phyloP scores from a whole-genome alignment of 106 monocot species.

The Dendrobium officinale region DNA sequence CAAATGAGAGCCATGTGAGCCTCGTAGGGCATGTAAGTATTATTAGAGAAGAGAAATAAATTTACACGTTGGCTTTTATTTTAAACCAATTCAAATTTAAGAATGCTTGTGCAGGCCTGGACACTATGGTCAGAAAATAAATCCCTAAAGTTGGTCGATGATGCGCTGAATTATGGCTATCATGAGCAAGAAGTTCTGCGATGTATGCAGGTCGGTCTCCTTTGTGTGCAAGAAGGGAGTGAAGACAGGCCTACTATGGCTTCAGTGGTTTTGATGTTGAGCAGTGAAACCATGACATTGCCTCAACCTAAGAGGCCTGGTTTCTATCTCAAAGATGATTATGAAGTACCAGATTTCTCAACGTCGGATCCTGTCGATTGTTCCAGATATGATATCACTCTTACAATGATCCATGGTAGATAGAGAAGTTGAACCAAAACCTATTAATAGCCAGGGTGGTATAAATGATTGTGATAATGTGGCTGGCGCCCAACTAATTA shows the following conservation, averaged over 20 bases:
- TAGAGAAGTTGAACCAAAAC: not conserved
- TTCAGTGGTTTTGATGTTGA: conserved; percentile 32
- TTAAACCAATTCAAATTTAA: not conserved
- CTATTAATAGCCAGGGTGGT: too few relatives aligned
- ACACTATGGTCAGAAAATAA: conserved; percentile 5
- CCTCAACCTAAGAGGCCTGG: conserved; percentile 17
- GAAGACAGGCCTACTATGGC: conserved; percentile 41
- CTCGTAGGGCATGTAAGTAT: conserved; percentile 7
- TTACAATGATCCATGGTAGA: not conserved
- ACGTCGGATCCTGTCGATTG: too few relatives aligned
- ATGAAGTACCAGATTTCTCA: not conserved
- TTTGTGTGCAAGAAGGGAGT: conserved; percentile 29
- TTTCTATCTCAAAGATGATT: not conserved
- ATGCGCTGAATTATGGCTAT: conserved; percentile 12
- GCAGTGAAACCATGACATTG: conserved; percentile 9
- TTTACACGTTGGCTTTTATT: conserved; percentile 1
- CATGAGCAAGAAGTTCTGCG: conserved; percentile 9
- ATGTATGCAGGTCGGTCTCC: conserved; percentile 32
- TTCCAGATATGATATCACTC: not conserved
- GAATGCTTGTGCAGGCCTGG: conserved; percentile 8
- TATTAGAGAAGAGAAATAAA: conserved; percentile 30
- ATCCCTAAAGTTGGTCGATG: not conserved
- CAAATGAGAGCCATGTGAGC: not conserved
- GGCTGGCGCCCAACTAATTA: too few relatives aligned
- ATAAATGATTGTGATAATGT: too few relatives aligned